Base-by-base conservation (phyloP, 2,329 filamentous ascomycete species). In the Tolypocladium paradoxum region DNA sequence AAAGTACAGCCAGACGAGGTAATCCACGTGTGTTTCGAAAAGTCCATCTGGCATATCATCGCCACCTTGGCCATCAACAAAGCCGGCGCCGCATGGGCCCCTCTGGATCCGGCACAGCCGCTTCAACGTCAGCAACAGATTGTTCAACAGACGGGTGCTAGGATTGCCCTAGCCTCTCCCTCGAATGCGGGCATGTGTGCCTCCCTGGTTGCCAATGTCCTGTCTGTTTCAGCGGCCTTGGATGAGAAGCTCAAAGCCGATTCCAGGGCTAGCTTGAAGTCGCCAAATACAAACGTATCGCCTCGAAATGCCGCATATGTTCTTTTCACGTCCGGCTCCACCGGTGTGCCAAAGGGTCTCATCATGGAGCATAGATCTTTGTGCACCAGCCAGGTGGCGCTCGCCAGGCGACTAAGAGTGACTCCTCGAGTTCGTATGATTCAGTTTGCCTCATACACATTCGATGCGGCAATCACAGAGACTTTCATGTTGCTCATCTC, bases 321-420 rank as follows among this genome's bases (percentile, higher is more conserved):
- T 2, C 38, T 64, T 0, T 63, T 64, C 31, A 64, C 61, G 0
- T 62, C 60, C 1, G 62, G 61, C 9, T 57, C 54, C 8, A 64
- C 62, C 1, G 62, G 61, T 11, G 55, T 46, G 6, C 60, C 62
- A 1, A 64, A 64, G 37, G 61, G 61, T 6, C 49, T 62, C 2
- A 48, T 61, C 2, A 55, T 62, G 27, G 57, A 59, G 31, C 62
- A 64, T 45, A 51, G 48, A 11, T 57, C 55, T 5, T 33, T 54
- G 12, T 38, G 45, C 40, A 18, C 46, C 34, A 20, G 20, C 48
- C 50, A 55, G 14, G 51, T 50, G 4, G 48, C 55, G 24, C 52
- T 56, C 4, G 50, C 43, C 16, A 50, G 55, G 34, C 33, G 46
- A 12, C 51, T 55, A n/a, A 37, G 50, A 4, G 24, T 52, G 1